Evolutionary conservation across 164 flowering plant species (phyloP), one percentile per base, ranked within the genome.

Genomic region (Nymphaea thermarum): DNA sequence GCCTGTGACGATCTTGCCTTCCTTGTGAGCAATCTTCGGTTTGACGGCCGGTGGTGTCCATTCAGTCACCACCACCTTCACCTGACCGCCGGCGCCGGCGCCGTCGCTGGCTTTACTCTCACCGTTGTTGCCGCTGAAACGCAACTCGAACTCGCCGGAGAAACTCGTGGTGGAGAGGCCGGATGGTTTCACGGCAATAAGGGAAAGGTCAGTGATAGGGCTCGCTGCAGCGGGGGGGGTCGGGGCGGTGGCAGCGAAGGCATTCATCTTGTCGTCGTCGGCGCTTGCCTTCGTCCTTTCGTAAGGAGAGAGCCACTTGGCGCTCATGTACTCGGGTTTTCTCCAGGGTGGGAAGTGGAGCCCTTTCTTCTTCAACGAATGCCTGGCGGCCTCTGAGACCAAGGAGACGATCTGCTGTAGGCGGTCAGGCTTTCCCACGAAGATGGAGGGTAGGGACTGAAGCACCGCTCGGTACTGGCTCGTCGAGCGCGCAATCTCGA

Each of bases 341-440:
- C 98, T 73, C 98, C 98, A 91, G 0, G 97, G 98, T 3, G 97
- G 96, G 63, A 89, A 62, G 55, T 79, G 96, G 83, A 93, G 83
- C 0, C 93, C 96, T 68, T 86, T 91, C 85, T 89, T 91, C 87
- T 87, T 91, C 72, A 93, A 71, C 78, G 94, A 89, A 80, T 78
- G 88, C 51, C 75, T 89, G 0, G 91, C 91, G 2, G 93, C 96
- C 62, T 93, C 97, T 0, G 96, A 83, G 3, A 82, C 86, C 4
- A 93, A 44, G 17, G 76, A 42, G 36, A 93, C 69, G 65, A 93
- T 89, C 77, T 80, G 82, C 75, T 82, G 77, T 1, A 93, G 81
- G 8, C 95, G 89, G 66, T 89, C 93, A 1, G 93, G 43, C 75
- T 82, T 91, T 0, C 98, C 98, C 3, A 93, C 88, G 71, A 86